These are phyloP conservation scores for Penicillium concentricum DNA, from an alignment of 2,329 filamentous ascomycete species.

Conservation along the genomic window DNA sequence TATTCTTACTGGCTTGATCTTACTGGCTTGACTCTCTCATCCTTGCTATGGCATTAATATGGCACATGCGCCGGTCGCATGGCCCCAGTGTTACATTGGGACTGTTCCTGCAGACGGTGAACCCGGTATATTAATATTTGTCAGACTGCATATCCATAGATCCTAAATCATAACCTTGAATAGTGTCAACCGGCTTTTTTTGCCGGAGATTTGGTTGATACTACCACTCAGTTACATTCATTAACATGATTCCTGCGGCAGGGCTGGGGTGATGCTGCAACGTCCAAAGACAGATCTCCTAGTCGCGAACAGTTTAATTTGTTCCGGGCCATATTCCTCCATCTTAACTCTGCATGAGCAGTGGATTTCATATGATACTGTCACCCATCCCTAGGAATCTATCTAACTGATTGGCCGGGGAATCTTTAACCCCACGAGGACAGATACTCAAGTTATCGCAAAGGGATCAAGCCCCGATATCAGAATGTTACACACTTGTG, in stretches of 20 bases:
- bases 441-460: neutral
- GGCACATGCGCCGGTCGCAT: slow-evolving; percentile 21
- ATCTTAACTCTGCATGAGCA: neutral
- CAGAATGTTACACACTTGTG: neutral
- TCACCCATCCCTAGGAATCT: slow-evolving; percentile 8
- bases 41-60: neutral
- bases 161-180: neutral
- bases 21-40: no score
- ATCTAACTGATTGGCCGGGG: slow-evolving; percentile 1
- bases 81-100: slow-evolving; percentile 21
- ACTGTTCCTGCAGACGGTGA: slow-evolving; percentile 14
- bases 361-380: slow-evolving; percentile 7
- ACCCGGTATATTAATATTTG: neutral
- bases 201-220: neutral
- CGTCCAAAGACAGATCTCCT: neutral
- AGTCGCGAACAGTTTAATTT: slow-evolving; percentile 1
- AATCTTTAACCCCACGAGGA: neutral
- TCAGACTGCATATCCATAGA: neutral
- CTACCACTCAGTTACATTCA: neutral
- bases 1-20: neutral
- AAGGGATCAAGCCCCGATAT: neutral
- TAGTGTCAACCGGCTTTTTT: neutral
- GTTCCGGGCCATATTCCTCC: slow-evolving; percentile 1
- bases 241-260: neutral
- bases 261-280: neutral